These are phyloP conservation scores for Cladosporium sp. DNA, from an alignment of 2,329 filamentous ascomycete genomes.

Conservation along the genomic window DNA sequence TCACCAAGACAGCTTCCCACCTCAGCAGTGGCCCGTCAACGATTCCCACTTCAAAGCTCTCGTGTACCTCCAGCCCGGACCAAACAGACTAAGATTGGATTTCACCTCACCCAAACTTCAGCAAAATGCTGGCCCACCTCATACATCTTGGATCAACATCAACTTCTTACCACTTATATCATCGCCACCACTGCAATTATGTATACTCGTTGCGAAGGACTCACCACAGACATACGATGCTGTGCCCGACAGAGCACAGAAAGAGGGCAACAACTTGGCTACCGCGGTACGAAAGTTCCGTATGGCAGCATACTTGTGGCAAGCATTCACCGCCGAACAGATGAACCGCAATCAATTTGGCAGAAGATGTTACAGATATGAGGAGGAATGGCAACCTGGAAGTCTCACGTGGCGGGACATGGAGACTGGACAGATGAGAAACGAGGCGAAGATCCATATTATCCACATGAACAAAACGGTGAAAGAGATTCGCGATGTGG, in stretches of 20 bases:
- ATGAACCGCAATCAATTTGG: conserved; percentile 89
- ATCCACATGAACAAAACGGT: conserved; percentile 80
- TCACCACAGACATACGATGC: conserved; percentile 83
- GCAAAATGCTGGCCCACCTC: conserved; percentile 64
- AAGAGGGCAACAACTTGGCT: conserved; percentile 77
- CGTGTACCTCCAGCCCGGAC: conserved; percentile 83
- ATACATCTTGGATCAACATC: conserved; percentile 74
- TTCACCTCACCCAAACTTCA: conserved; percentile 77
- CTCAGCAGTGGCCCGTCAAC: conserved; percentile 79
- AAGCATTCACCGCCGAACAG: conserved; percentile 93
- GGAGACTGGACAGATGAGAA: conserved; percentile 70
- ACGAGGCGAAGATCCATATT: conserved; percentile 84
- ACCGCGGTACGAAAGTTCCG: conserved; percentile 83
- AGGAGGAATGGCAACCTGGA: conserved; percentile 90
- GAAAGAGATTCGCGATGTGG: conserved; percentile 72
- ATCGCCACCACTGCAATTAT: conserved; percentile 80
- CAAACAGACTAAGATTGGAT: conserved; percentile 83
- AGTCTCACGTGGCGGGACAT: conserved; percentile 73
- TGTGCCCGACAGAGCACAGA: conserved; percentile 66
- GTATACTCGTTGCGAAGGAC: conserved; percentile 81
- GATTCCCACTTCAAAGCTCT: conserved; percentile 89
- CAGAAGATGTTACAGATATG: conserved; percentile 79
- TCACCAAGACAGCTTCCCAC: conserved; percentile 79
- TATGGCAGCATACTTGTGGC: conserved; percentile 95
- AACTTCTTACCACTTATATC: conserved; percentile 80